phyloP scores from a whole-genome alignment of 2,329 filamentous ascomycete species.

The Diaporthe sp. region DNA sequence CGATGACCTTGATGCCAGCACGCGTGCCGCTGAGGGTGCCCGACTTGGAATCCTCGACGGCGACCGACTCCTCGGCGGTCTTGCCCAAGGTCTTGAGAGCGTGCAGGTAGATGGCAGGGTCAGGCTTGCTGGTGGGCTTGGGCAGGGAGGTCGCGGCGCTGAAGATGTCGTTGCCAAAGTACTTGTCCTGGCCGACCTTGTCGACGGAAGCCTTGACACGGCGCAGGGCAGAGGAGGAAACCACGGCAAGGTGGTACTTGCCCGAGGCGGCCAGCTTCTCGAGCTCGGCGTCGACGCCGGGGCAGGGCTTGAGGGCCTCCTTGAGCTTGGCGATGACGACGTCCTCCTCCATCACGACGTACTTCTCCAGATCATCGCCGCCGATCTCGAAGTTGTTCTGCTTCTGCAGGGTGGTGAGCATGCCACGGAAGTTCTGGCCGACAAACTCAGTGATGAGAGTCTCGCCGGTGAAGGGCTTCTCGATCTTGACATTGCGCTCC shows the following conservation, averaged over 20 bases:
- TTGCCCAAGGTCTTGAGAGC: slow-evolving; percentile 81
- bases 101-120: slow-evolving; percentile 88
- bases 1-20: slow-evolving; percentile 84
- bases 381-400: slow-evolving; percentile 80
- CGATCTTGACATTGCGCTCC: slow-evolving; percentile 64
- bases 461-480: slow-evolving; percentile 80
- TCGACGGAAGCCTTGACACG: slow-evolving; percentile 83
- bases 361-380: slow-evolving; percentile 77
- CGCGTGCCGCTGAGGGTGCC: slow-evolving; percentile 80
- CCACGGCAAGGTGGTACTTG: slow-evolving; percentile 82
- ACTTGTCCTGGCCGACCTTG: slow-evolving; percentile 84
- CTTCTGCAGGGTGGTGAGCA: slow-evolving; percentile 82
- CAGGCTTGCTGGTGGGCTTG: slow-evolving; percentile 88
- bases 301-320: slow-evolving; percentile 75
- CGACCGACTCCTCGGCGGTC: slow-evolving; percentile 78
- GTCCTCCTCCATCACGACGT: slow-evolving; percentile 83
- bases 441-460: slow-evolving; percentile 88
- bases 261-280: slow-evolving; percentile 70
- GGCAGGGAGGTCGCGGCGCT: slow-evolving; percentile 83
- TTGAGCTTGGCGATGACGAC: slow-evolving; percentile 86
- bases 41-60: slow-evolving; percentile 90
- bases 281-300: slow-evolving; percentile 76
- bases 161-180: slow-evolving; percentile 83
- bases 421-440: slow-evolving; percentile 94
- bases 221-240: slow-evolving; percentile 83